Evolutionary conservation across 805 yeast genomes (phyloP).

Genomic region (Starmerella potacharoeniae): DNA sequence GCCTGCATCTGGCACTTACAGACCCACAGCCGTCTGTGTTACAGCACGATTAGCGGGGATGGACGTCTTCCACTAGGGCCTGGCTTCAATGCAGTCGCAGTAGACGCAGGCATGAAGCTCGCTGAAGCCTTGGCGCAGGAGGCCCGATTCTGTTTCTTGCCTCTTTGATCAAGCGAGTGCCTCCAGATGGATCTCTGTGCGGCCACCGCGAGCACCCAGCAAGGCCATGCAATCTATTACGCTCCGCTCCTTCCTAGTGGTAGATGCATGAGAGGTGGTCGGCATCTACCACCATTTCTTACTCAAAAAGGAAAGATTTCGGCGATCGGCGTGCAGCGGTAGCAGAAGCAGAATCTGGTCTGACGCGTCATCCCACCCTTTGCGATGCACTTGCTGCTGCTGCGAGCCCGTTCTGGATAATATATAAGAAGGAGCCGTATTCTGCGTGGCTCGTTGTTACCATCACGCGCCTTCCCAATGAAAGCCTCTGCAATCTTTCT

Average conservation of each 20-base stretch:
- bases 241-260: not conserved
- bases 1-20: too few relatives aligned
- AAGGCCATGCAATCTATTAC: not conserved
- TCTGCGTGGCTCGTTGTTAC: not conserved
- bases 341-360: not conserved
- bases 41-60: too few relatives aligned
- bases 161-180: not conserved
- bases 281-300: not conserved
- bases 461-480: conserved; percentile 1
- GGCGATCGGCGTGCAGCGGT: not conserved
- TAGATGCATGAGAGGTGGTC: not conserved
- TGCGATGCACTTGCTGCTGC: not conserved
- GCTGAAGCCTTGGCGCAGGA: too few relatives aligned
- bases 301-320: not conserved
- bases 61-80: too few relatives aligned
- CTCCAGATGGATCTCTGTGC: not conserved
- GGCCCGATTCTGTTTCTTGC: not conserved
- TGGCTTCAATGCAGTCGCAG: too few relatives aligned
- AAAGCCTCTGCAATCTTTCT: conserved; percentile 7
- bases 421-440: not conserved
- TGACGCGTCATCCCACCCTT: not conserved
- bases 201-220: not conserved
- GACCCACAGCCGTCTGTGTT: too few relatives aligned
- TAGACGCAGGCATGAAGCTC: too few relatives aligned
- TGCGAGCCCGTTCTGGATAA: not conserved